A percentile compares a stretch with the other conserved stretches of the same genome.
These are phyloP conservation scores for Pichia sp. DNA, from an alignment of 1,139 yeast species.

Conservation along the genomic window DNA sequence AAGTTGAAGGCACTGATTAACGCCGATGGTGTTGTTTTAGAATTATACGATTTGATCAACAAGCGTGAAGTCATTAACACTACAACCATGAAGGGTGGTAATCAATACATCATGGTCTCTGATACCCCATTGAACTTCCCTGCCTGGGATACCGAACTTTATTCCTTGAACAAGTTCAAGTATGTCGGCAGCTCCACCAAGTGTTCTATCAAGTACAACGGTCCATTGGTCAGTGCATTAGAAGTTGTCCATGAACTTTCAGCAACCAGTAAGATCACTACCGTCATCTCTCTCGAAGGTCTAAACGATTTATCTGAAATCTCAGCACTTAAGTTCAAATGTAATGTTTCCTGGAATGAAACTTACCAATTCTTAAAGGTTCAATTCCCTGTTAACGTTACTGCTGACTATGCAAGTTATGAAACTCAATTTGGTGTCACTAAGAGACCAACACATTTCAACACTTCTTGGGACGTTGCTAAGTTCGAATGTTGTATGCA, in stretches of 20 bases:
- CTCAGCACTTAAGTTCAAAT: conserved; percentile 49
- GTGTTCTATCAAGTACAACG: conserved; percentile 50
- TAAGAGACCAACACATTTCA: conserved; percentile 88
- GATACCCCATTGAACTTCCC: conserved; percentile 91
- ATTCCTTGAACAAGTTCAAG: conserved; percentile 66
- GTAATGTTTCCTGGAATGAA: conserved; percentile 85
- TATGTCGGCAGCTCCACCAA: conserved; percentile 45
- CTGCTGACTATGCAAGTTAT: conserved; percentile 73
- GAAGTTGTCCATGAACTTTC: conserved; percentile 61
- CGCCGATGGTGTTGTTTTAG: conserved; percentile 60
- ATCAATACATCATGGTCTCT: conserved; percentile 76
- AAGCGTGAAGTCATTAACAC: conserved; percentile 69
- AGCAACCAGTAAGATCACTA: conserved; percentile 54
- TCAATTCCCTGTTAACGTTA: conserved; percentile 87
- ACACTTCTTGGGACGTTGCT: conserved; percentile 95
- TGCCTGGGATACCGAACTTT: conserved; percentile 98
- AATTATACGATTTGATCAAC: conserved; percentile 60
- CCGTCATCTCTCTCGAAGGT: conserved; percentile 73
- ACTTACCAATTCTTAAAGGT: conserved; percentile 86
- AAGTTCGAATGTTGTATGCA: conserved; percentile 96
- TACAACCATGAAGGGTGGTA: conserved; percentile 57
- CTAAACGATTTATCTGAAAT: conserved; percentile 33
- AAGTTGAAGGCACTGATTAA: conserved; percentile 57
- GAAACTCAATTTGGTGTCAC: conserved; percentile 95
- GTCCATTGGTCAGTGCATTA: conserved; percentile 62